Evolutionary conservation across 75 land plant genomes (phyloP).

Genomic region (Pinus albicaulis): DNA sequence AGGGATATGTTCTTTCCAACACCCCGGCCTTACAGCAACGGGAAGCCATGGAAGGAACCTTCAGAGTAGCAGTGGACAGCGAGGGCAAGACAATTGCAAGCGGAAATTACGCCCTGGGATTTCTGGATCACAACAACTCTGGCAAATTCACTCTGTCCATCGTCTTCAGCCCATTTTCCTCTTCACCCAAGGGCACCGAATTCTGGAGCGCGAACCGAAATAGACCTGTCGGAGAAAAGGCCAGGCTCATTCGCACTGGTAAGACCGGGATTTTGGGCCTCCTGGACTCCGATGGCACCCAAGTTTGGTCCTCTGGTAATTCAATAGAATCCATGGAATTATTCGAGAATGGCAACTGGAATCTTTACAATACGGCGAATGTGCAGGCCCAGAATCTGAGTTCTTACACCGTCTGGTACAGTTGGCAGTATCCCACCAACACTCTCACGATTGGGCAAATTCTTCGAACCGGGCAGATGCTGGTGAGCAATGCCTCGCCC

Average conservation of each 20-base stretch:
- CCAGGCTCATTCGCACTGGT: background rate
- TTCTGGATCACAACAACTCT: constrained; percentile 2
- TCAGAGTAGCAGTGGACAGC: background rate
- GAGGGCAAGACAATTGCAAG: background rate
- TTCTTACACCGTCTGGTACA: background rate
- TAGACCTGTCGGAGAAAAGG: background rate
- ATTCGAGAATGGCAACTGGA: background rate
- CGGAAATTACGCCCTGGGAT: background rate
- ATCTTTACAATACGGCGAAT: background rate
- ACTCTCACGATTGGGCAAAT: constrained; percentile 1
- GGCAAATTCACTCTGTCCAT: background rate
- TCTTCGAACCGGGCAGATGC: background rate
- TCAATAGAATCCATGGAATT: constrained; percentile 1
- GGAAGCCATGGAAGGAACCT: background rate
- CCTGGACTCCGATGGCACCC: background rate
- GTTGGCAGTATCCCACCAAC: constrained; percentile 2
- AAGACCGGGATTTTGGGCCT: background rate
- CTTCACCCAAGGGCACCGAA: background rate
- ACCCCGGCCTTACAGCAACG: background rate
- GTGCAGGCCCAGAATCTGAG: background rate
- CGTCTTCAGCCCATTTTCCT: background rate
- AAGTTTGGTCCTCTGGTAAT: background rate
- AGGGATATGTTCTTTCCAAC: background rate
- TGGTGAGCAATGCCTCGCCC: background rate
- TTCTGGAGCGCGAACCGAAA: constrained; percentile 6